Percentiles rank a stretch among this genome's conserved stretches.
Evolutionary conservation across 1,284 basidiomycete species (phyloP).

Genomic region (Irpex rosettiformis): DNA sequence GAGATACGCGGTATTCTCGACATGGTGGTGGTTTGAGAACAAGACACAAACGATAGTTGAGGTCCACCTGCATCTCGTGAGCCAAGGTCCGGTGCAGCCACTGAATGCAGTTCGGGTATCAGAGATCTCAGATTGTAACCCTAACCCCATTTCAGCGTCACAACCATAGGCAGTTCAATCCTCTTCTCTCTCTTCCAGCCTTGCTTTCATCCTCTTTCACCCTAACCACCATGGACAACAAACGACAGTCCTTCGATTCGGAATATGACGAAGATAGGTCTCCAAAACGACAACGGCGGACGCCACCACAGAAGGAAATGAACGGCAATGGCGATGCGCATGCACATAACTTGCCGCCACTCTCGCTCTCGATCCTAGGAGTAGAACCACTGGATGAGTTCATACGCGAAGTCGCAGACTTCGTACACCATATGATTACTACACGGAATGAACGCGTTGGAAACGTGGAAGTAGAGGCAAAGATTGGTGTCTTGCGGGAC

Average conservation of each 20-base stretch:
- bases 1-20: slow-evolving; percentile 21
- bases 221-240: slow-evolving; percentile 18
- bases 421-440: slow-evolving; percentile 70
- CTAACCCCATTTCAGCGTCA: neutral
- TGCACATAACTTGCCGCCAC: slow-evolving; percentile 44
- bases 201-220: neutral
- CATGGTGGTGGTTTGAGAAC: slow-evolving; percentile 18
- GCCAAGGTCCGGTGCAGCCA: slow-evolving; percentile 3
- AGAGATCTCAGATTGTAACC: neutral
- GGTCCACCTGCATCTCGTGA: neutral
- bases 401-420: slow-evolving; percentile 88
- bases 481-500: slow-evolving; percentile 82
- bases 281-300: slow-evolving; percentile 29
- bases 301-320: slow-evolving; percentile 17
- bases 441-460: slow-evolving; percentile 44
- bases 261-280: slow-evolving; percentile 28
- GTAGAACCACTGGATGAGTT: slow-evolving; percentile 95
- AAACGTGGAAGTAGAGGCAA: slow-evolving; percentile 85
- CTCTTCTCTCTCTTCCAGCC: neutral
- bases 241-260: slow-evolving; percentile 24
- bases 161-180: neutral
- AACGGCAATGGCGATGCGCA: slow-evolving; percentile 18
- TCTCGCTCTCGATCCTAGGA: slow-evolving; percentile 88
- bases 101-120: neutral
- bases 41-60: slow-evolving; percentile 5